A percentile compares a stretch with the other conserved stretches of the same genome.
These are phyloP conservation scores for Hippophae rhamnoides DNA, from an alignment of 306 rosid species.

Conservation along the genomic window DNA sequence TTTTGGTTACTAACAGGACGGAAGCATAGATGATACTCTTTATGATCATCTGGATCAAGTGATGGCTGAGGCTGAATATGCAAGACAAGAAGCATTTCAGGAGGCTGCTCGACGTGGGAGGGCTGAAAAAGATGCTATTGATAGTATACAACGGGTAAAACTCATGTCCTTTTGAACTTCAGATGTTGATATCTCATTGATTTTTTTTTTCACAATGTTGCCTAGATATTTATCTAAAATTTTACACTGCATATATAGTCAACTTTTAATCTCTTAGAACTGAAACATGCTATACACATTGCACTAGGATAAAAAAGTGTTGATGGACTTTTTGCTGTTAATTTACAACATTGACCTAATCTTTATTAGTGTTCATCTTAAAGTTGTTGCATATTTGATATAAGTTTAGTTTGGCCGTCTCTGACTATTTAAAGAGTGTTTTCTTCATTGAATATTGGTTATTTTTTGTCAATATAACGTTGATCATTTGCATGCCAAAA, in stretches of 20 bases:
- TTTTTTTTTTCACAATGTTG: not conserved
- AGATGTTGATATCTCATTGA: not conserved
- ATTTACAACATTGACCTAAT: not conserved
- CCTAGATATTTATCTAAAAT: not conserved
- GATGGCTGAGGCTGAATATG: slow-evolving; percentile 55
- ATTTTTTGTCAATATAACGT: no score
- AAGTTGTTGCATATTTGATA: not conserved
- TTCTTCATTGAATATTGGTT: no score
- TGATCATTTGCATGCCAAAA: no score
- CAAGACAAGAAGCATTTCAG: slow-evolving; percentile 43
- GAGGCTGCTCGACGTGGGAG: slow-evolving; percentile 50
- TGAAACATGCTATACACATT: not conserved
- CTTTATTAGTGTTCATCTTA: slow-evolving; percentile 3
- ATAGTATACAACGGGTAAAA: slow-evolving; percentile 54
- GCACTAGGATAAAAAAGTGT: not conserved
- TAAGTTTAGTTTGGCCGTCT: not conserved
- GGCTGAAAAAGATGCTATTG: slow-evolving; percentile 64
- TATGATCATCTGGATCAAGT: slow-evolving; percentile 56
- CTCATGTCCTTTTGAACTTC: not conserved
- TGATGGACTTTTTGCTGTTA: not conserved
- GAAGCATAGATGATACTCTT: slow-evolving; percentile 37
- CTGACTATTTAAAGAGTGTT: slow-evolving; percentile 4
- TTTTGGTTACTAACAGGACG: slow-evolving; percentile 48
- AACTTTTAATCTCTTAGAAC: not conserved
- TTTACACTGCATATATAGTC: not conserved